A percentile compares a stretch with the other conserved stretches of the same genome.
These are phyloP conservation scores for Cryphonectria parasitica DNA, from an alignment of 2,329 filamentous ascomycete genomes.

Conservation along the genomic window DNA sequence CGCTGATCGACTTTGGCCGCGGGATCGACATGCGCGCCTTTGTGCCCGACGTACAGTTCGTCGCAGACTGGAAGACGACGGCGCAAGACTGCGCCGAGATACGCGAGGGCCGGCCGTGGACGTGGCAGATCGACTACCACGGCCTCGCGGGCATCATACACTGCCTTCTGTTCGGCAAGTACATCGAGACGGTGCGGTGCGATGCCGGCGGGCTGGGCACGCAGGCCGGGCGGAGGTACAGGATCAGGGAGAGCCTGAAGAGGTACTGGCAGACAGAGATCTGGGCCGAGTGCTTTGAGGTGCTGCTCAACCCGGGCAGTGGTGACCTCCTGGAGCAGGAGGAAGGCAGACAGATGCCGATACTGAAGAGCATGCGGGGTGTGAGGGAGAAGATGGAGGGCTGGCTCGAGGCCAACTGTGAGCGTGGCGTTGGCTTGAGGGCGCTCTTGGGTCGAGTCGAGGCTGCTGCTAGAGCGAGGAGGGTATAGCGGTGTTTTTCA, in stretches of 20 bases:
- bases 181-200: conserved; percentile 78
- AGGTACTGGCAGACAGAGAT: conserved; percentile 96
- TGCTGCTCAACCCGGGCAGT: conserved; percentile 80
- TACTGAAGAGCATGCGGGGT: conserved; percentile 68
- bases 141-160: conserved; percentile 89
- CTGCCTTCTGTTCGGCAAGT: conserved; percentile 88
- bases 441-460: conserved; percentile 68
- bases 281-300: conserved; percentile 81
- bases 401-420: conserved; percentile 81
- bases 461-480: conserved; percentile 46
- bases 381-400: conserved; percentile 80
- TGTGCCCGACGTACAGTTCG: conserved; percentile 75
- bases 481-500: conserved; percentile 27
- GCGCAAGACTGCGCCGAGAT: conserved; percentile 93
- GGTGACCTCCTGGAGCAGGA: conserved; percentile 58
- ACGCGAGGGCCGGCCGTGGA: conserved; percentile 92
- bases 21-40: conserved; percentile 93
- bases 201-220: conserved; percentile 60
- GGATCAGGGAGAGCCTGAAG: conserved; percentile 82
- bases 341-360: conserved; percentile 70
- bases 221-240: conserved; percentile 68
- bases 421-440: conserved; percentile 78
- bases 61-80: conserved; percentile 92
- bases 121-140: conserved; percentile 96
- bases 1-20: conserved; percentile 92